Evolutionary conservation across 2,329 filamentous ascomycete species (phyloP).

Genomic region (Colletotrichum gloeosporioides): DNA sequence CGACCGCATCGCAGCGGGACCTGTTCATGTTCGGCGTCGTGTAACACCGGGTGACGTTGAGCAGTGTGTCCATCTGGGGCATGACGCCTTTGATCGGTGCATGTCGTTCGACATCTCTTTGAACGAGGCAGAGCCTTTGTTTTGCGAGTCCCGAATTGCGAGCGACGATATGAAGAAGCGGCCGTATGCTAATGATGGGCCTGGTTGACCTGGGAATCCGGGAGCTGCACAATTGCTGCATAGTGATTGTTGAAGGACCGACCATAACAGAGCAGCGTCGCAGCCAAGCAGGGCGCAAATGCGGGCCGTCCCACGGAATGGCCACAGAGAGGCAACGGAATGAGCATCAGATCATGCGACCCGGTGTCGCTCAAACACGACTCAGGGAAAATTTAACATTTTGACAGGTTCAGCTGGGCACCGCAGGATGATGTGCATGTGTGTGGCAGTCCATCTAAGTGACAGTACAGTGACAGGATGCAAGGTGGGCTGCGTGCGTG

Average conservation of each 20-base stretch:
- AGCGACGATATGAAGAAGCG: neutral
- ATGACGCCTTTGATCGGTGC: slow-evolving; percentile 2
- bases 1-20: neutral
- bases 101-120: neutral
- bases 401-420: neutral
- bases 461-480: neutral
- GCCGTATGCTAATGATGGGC: neutral
- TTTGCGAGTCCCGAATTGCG: neutral
- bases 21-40: neutral
- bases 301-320: slow-evolving; percentile 14
- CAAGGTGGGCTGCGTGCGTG: neutral
- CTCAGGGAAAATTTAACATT: neutral
- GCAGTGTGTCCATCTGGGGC: neutral
- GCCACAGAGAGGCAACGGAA: neutral
- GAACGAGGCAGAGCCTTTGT: neutral
- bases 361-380: neutral
- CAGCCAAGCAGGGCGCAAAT: neutral
- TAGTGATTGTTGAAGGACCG: neutral
- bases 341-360: slow-evolving; percentile 4
- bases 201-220: neutral
- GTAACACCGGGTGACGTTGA: neutral
- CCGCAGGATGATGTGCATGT: neutral
- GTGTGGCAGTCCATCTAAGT: neutral
- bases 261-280: neutral
- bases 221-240: neutral